Percentiles rank a stretch among this genome's conserved stretches.
phyloP scores from a whole-genome alignment of 257 asterid species.

The Jacaranda mimosifolia region DNA sequence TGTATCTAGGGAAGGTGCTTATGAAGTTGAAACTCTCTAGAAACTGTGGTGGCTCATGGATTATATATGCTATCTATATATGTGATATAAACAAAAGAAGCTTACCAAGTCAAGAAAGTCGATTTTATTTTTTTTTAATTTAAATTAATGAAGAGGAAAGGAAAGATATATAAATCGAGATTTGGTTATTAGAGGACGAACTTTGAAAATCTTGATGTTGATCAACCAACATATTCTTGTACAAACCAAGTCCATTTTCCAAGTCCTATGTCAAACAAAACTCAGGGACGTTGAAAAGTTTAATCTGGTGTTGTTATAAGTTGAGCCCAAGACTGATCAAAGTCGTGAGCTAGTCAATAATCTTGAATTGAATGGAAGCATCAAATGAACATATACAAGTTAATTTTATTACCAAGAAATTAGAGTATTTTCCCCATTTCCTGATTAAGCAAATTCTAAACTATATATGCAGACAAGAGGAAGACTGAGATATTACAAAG shows the following conservation, averaged over 20 bases:
- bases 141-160: neutral
- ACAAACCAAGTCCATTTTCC: constrained; percentile 6
- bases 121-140: neutral
- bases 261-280: neutral
- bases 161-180: neutral
- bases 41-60: constrained; percentile 13
- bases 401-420: neutral
- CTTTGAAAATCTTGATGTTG: neutral
- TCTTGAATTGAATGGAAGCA: neutral
- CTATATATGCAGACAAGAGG: neutral
- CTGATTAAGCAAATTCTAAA: neutral
- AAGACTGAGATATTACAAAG: neutral
- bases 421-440: neutral
- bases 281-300: neutral
- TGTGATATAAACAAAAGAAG: neutral
- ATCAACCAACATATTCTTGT: neutral
- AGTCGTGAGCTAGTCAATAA: neutral
- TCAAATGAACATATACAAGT: neutral
- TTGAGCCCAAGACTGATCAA: neutral
- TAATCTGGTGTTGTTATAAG: neutral
- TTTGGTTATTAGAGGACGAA: neutral
- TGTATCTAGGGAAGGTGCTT: neutral
- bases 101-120: neutral
- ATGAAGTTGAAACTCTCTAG: constrained; percentile 10
- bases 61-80: neutral